Evolutionary conservation across 192 early-diverging fungal genomes (phyloP), one percentile per base, ranked within the genome.

Genomic region (Linnemannia exigua): DNA sequence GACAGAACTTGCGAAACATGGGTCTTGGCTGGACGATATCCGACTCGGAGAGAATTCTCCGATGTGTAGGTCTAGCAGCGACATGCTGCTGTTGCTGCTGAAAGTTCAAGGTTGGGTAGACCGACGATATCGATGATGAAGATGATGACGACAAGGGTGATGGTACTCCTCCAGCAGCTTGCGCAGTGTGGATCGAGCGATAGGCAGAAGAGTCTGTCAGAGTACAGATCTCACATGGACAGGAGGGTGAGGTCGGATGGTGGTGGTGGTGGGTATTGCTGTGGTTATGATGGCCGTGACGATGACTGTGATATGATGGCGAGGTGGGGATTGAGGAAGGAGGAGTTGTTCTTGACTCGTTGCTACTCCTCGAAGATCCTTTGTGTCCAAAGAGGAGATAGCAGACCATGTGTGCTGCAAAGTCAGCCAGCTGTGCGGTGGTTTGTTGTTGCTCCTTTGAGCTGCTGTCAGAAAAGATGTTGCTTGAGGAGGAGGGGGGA

Each of bases 381-480:
- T 31, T 63, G 58, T 90, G 87, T 41, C 87, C 87, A 79, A 90
- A 90, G 80, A 90, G 88, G 50, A 93, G 71, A 38, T 88, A 88
- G 75, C 88, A 91, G 22, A 91, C 88, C 92, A 93, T 91, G 28
- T 90, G 89, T 48, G 92, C 88, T 5, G 89, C 91, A 79, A 93
- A 93, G 41, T 92, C 90, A 35, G 92, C 89, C 11, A 91, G 86
- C 63, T 91, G 87, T 19, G 79, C 61, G 35, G 80, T 79, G 46
- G 84, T 72, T 28, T 86, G 84, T 12, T 86, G 76, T 63, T 84
- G 84, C 4, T 80, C 72, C 72, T 80, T 80, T 66, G 72, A 38
- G 16, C 25, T 52, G 41, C 41, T 44, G 41, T 25, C 38, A 44
- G 54, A 75, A 33, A 20, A 71, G 63, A n/a, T 44, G 41, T 63